These are phyloP conservation scores for Hansenula lynferdii DNA, from an alignment of 1,139 yeast genomes.

Conservation along the genomic window DNA sequence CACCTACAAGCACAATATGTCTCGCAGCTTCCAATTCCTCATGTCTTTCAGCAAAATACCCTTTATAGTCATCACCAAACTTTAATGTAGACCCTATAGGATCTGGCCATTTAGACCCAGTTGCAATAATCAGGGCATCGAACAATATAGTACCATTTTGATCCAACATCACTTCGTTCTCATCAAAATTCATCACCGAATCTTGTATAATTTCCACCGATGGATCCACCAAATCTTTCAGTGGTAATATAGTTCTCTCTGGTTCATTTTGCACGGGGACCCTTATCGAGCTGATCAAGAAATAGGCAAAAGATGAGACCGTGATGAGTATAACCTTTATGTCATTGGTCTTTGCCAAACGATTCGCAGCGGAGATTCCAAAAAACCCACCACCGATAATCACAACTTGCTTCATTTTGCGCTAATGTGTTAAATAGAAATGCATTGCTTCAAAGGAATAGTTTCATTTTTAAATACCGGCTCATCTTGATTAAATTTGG, in stretches of 20 bases:
- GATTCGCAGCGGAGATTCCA: slow-evolving; percentile 13
- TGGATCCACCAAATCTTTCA: slow-evolving; percentile 12
- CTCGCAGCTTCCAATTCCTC: slow-evolving; percentile 15
- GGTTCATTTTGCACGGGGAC: slow-evolving; percentile 13
- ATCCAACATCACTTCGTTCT: slow-evolving; percentile 9
- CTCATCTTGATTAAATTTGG: too few relatives aligned
- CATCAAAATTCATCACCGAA: slow-evolving; percentile 14
- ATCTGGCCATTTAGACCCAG: slow-evolving; percentile 24
- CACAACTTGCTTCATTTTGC: too few relatives aligned
- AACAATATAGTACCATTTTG: slow-evolving; percentile 5
- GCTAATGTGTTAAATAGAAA: too few relatives aligned
- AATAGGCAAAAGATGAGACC: slow-evolving; percentile 8
- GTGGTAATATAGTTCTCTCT: slow-evolving; percentile 10
- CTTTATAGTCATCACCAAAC: slow-evolving; percentile 11
- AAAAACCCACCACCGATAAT: slow-evolving; percentile 16
- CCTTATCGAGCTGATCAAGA: slow-evolving; percentile 8
- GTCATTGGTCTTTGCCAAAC: slow-evolving; percentile 3
- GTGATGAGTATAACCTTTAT: slow-evolving; percentile 10
- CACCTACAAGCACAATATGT: slow-evolving; percentile 24
- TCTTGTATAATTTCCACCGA: slow-evolving; percentile 16
- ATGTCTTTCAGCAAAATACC: slow-evolving; percentile 10
- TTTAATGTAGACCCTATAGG: slow-evolving; percentile 17
- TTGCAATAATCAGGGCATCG: slow-evolving; percentile 20
- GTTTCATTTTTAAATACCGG: too few relatives aligned
- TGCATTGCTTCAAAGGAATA: too few relatives aligned